Conservation (phyloP, 768 basidiomycete genomes). For the Xerocomellus amylosporus region DNA sequence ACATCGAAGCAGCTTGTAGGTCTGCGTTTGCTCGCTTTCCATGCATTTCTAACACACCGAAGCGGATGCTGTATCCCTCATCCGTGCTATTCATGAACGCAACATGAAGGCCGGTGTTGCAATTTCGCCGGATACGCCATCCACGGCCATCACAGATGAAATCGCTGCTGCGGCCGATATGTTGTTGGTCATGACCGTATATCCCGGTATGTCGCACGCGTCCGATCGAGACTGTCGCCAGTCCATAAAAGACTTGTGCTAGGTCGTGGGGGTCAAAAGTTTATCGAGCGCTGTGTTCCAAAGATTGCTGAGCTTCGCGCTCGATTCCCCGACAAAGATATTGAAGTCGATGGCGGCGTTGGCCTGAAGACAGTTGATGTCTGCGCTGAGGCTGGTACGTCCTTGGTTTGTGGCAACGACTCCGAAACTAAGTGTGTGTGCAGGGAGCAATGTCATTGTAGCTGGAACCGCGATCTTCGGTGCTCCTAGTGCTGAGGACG, state of each 20-base stretch:
- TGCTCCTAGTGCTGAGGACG: constrained; percentile 70
- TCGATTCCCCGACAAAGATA: constrained; percentile 91
- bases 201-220: constrained; percentile 60
- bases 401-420: background rate
- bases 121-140: constrained; percentile 93
- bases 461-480: constrained; percentile 95
- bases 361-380: constrained; percentile 82
- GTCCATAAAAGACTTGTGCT: background rate
- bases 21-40: constrained; percentile 5
- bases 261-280: constrained; percentile 96
- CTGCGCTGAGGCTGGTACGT: constrained; percentile 85
- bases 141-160: constrained; percentile 81
- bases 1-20: constrained; percentile 89
- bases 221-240: background rate
- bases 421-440: background rate
- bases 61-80: constrained; percentile 76
- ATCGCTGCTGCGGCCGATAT: constrained; percentile 85
- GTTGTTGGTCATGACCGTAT: constrained; percentile 98
- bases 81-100: constrained; percentile 74
- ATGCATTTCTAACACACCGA: constrained; percentile 18
- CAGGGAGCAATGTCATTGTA: constrained; percentile 97
- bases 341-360: constrained; percentile 99
- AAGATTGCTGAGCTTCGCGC: constrained; percentile 89
- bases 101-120: constrained; percentile 95
- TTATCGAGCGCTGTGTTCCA: constrained; percentile 86